These are phyloP conservation scores for Aureoboletus auriporus DNA, from an alignment of 768 basidiomycete species.

Conservation along the genomic window DNA sequence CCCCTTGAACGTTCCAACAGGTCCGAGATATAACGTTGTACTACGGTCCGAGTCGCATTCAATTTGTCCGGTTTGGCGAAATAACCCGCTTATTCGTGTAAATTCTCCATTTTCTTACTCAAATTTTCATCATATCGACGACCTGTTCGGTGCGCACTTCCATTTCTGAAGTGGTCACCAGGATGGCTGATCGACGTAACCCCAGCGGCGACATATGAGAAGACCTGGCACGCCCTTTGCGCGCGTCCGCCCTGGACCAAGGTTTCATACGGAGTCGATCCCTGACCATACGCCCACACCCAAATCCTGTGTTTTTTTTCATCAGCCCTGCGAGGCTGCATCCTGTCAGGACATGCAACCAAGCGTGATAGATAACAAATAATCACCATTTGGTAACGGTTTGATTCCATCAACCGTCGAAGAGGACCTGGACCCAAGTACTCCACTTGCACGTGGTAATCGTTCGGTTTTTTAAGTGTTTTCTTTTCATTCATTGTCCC, in stretches of 20 bases:
- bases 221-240: slow-evolving; percentile 28
- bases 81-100: slow-evolving; percentile 1
- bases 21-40: slow-evolving; percentile 3
- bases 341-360: slow-evolving; percentile 11
- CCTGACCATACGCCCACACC: slow-evolving; percentile 13
- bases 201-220: slow-evolving; percentile 14
- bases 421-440: slow-evolving; percentile 25
- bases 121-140: slow-evolving; percentile 4
- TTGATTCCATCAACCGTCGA: slow-evolving; percentile 5
- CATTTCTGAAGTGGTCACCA: slow-evolving; percentile 12
- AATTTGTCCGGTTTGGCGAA: slow-evolving; percentile 2
- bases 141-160: background rate
- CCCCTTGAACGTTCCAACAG: slow-evolving; percentile 24
- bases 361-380: slow-evolving; percentile 9
- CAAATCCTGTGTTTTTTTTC: slow-evolving; percentile 23
- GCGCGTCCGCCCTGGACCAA: slow-evolving; percentile 19
- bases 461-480: slow-evolving; percentile 17
- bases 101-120: slow-evolving; percentile 10
- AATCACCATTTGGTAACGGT: slow-evolving; percentile 21
- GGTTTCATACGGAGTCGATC: slow-evolving; percentile 12
- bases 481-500: background rate
- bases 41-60: background rate
- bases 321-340: slow-evolving; percentile 18
- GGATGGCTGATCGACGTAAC: slow-evolving; percentile 10
- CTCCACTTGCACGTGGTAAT: slow-evolving; percentile 26